A percentile compares a stretch with the other conserved stretches of the same genome.
These are phyloP conservation scores for Kluyveromyces sp. DNA, from an alignment of 1,139 yeast species.

Conservation along the genomic window DNA sequence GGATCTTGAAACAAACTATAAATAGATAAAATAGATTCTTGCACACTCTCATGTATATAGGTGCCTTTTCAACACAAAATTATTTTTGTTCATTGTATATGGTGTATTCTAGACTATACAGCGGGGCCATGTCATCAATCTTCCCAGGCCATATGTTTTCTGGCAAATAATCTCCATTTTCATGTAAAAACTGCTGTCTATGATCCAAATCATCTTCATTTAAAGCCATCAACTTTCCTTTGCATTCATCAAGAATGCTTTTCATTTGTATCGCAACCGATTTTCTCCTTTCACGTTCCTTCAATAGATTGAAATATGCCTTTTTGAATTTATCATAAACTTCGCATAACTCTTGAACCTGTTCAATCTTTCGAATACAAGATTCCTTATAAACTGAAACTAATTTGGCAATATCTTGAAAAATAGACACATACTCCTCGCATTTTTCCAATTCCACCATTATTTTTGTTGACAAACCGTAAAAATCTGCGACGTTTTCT, in stretches of 20 bases:
- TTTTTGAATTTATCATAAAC: constrained; percentile 42
- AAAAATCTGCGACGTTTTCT: constrained; percentile 13
- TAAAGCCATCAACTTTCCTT: constrained; percentile 31
- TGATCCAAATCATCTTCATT: constrained; percentile 35
- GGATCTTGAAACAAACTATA: constrained; percentile 41
- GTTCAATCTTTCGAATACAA: constrained; percentile 24
- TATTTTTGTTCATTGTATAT: constrained; percentile 11
- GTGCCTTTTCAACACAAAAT: neutral
- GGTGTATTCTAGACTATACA: constrained; percentile 21
- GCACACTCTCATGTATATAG: too few species aligned
- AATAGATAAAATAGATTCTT: constrained; percentile 11
- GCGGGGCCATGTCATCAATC: constrained; percentile 27
- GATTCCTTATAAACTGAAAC: constrained; percentile 19
- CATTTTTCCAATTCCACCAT: constrained; percentile 22
- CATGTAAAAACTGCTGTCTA: constrained; percentile 36
- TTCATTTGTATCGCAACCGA: constrained; percentile 35
- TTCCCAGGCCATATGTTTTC: constrained; percentile 43
- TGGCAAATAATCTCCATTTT: constrained; percentile 48
- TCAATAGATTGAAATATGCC: constrained; percentile 42
- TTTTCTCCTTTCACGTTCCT: constrained; percentile 45
- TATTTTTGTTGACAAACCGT: constrained; percentile 24
- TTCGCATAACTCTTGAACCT: constrained; percentile 32
- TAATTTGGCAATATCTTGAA: constrained; percentile 21
- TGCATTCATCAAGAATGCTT: constrained; percentile 35
- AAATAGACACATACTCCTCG: constrained; percentile 20